These are phyloP conservation scores for Musa balbisiana DNA, from an alignment of 202 grass and related monocot genomes.

Conservation along the genomic window DNA sequence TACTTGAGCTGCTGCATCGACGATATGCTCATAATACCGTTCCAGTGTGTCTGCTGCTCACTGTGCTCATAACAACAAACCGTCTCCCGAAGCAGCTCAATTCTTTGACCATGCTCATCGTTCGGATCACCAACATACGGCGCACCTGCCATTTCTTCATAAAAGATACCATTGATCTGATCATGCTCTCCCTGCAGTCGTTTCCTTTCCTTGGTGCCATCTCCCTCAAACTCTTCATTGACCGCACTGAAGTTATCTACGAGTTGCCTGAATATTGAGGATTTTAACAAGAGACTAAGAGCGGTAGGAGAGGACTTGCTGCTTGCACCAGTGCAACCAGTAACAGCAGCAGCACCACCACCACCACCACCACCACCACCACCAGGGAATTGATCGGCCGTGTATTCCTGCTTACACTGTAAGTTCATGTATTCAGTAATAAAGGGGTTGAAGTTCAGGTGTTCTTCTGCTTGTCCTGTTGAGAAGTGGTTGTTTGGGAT, in stretches of 20 bases:
- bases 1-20: too few relatives aligned
- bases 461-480: slow-evolving; percentile 1
- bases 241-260: slow-evolving; percentile 40
- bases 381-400: neutral
- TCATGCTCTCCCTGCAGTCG: neutral
- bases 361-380: too few relatives aligned
- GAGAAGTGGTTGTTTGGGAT: slow-evolving; percentile 11
- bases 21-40: neutral
- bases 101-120: neutral
- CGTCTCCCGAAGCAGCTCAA: neutral
- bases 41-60: neutral
- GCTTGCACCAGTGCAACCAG: slow-evolving; percentile 8
- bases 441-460: slow-evolving; percentile 23
- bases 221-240: slow-evolving; percentile 1
- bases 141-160: slow-evolving; percentile 23
- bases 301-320: slow-evolving; percentile 36
- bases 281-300: slow-evolving; percentile 58
- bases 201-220: slow-evolving; percentile 15
- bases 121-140: slow-evolving; percentile 12
- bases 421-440: slow-evolving; percentile 2
- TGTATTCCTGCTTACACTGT: slow-evolving; percentile 11
- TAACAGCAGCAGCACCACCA: too few relatives aligned
- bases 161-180: slow-evolving; percentile 29
- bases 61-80: neutral
- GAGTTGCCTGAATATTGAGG: slow-evolving; percentile 53